Evolutionary conservation across 176 grass and related monocot genomes (phyloP).

Genomic region (Oryza rufipogon): DNA sequence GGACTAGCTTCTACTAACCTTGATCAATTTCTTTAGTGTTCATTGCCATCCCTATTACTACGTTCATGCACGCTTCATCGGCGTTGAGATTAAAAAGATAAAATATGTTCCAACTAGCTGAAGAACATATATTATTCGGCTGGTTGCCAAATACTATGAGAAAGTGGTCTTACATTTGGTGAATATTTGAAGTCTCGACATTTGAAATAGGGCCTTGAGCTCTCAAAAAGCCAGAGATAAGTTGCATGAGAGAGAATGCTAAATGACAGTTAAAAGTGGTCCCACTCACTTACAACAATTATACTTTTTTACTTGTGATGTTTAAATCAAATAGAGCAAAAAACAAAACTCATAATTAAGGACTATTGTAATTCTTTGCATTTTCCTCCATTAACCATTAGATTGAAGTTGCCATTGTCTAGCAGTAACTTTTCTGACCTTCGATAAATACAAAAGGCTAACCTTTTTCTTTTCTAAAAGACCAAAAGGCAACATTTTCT

Average conservation of each 20-base stretch:
- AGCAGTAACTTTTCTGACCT: not conserved
- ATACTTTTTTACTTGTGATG: too few species aligned
- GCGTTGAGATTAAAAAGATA: too few species aligned
- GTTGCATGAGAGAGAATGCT: not conserved
- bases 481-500: not conserved
- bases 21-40: too few species aligned
- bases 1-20: too few species aligned
- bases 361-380: not conserved
- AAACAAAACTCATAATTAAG: not conserved
- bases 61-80: not conserved
- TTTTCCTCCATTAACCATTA: not conserved
- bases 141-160: not conserved
- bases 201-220: too few species aligned
- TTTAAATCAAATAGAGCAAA: not conserved
- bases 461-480: not conserved
- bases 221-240: too few species aligned
- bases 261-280: not conserved
- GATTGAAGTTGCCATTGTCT: not conserved
- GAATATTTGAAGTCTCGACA: not conserved
- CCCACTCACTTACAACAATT: not conserved
- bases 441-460: not conserved
- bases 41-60: too few species aligned
- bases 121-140: not conserved
- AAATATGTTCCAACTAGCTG: not conserved
- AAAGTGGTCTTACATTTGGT: not conserved